phyloP scores from a whole-genome alignment of 805 yeast species.

The Maudiozyma serrabonitensis region DNA sequence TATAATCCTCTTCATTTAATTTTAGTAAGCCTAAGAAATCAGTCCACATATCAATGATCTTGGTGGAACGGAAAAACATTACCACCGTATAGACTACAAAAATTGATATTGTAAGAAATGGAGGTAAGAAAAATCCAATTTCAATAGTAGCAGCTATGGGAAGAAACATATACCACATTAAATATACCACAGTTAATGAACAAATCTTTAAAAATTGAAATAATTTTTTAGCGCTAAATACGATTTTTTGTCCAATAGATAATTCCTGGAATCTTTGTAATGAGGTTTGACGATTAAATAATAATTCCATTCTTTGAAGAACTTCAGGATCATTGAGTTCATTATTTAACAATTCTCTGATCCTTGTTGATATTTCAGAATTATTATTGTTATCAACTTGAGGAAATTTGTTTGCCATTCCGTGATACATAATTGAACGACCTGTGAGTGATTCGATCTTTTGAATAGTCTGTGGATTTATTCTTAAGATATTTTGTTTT shows the following conservation, averaged over 20 bases:
- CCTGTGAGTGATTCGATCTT: background rate
- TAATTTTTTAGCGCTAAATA: background rate
- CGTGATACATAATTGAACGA: background rate
- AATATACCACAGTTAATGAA: background rate
- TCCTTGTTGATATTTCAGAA: background rate
- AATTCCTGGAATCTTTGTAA: too few relatives aligned
- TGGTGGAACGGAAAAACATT: constrained; percentile 16
- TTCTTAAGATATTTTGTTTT: background rate
- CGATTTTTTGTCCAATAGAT: background rate
- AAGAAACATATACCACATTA: constrained; percentile 12
- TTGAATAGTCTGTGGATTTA: background rate
- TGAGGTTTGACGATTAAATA: too few relatives aligned
- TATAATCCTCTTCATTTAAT: constrained; percentile 4
- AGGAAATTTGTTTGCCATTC: background rate
- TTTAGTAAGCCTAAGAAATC: constrained; percentile 11
- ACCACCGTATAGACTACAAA: constrained; percentile 3
- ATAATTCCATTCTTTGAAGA: too few relatives aligned
- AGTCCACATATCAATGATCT: constrained; percentile 23
- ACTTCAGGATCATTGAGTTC: too few relatives aligned
- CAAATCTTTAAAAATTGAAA: background rate
- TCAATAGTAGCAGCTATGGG: constrained; percentile 15
- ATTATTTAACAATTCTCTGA: background rate
- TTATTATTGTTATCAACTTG: background rate
- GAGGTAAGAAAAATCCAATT: constrained; percentile 13
- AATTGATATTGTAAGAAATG: constrained; percentile 4